Conservation (phyloP, 2,329 filamentous ascomycete genomes). For the Stagonosporopsis chrysanthemi region DNA sequence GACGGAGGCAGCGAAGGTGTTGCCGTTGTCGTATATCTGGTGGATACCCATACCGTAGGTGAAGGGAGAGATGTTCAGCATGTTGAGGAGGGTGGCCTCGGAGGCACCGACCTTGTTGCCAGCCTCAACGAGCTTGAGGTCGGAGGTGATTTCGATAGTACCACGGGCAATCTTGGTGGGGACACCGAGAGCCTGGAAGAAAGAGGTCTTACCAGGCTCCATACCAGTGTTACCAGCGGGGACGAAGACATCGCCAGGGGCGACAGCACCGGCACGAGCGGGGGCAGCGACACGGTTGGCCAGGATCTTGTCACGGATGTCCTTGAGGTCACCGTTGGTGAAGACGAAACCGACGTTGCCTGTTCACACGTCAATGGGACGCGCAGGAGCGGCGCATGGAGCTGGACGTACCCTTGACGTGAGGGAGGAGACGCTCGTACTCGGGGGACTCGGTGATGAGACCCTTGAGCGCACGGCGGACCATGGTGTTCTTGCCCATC, state of each 20-base stretch:
- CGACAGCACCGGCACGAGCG: slow-evolving; percentile 96
- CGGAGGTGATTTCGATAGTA: slow-evolving; percentile 99
- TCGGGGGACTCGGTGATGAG: slow-evolving; percentile 91
- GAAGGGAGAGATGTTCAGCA: slow-evolving; percentile 92
- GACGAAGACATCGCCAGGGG: slow-evolving; percentile 90
- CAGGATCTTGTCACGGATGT: slow-evolving; percentile 90
- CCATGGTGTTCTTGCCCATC: slow-evolving; percentile 99
- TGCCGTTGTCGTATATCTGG: slow-evolving; percentile 98
- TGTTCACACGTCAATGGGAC: slow-evolving; percentile 38
- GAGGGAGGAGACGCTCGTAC: slow-evolving; percentile 96
- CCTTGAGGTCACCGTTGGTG: slow-evolving; percentile 96
- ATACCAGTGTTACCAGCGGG: slow-evolving; percentile 99
- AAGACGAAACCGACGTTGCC: slow-evolving; percentile 98
- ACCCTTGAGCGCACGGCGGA: slow-evolving; percentile 95
- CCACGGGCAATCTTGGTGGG: slow-evolving; percentile 99
- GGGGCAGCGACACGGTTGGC: slow-evolving; percentile 97
- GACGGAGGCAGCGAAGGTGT: slow-evolving; percentile 84
- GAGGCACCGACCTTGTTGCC: slow-evolving; percentile 95
- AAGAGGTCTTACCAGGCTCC: slow-evolving; percentile 99
- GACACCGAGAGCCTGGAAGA: slow-evolving; percentile 99
- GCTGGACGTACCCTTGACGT: slow-evolving; percentile 73
- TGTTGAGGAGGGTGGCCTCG: slow-evolving; percentile 98
- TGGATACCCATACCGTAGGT: slow-evolving; percentile 91
- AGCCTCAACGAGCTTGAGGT: slow-evolving; percentile 97
- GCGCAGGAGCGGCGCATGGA: slow-evolving; percentile 3